Conservation (phyloP, 1,139 yeast species). For the Yamadazyma songkhlaensis region DNA sequence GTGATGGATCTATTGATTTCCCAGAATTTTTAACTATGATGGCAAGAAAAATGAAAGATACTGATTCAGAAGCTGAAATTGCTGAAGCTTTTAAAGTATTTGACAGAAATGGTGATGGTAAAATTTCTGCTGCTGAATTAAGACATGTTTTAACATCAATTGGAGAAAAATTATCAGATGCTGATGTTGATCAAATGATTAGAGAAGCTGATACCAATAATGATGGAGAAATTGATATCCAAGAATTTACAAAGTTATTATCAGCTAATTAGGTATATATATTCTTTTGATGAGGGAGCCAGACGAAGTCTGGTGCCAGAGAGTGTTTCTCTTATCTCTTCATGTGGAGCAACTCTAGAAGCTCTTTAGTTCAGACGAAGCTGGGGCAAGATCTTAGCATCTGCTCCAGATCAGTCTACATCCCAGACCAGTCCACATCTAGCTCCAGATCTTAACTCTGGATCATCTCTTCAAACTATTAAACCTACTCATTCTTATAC, state of each 20-base stretch:
- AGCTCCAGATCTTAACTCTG: too few species aligned
- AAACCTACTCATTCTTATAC: conserved; percentile 21
- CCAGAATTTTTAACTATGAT: conserved; percentile 79
- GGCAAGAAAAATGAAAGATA: conserved; percentile 96
- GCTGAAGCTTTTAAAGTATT: conserved; percentile 97
- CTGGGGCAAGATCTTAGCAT: too few species aligned
- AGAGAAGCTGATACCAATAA: conserved; percentile 94
- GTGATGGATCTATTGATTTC: conserved; percentile 93
- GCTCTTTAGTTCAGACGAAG: too few species aligned
- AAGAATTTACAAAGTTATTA: conserved; percentile 85
- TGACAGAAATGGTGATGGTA: conserved; percentile 93
- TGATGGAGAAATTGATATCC: conserved; percentile 94
- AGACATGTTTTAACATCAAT: conserved; percentile 95
- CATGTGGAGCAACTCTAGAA: too few species aligned
- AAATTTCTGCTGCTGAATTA: conserved; percentile 92
- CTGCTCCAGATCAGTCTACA: too few species aligned
- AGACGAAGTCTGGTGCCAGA: too few species aligned
- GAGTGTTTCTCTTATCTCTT: too few species aligned
- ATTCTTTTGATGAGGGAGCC: too few species aligned
- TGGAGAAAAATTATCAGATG: conserved; percentile 93
- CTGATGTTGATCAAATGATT: conserved; percentile 95
- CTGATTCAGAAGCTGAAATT: conserved; percentile 95
- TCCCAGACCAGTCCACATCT: too few species aligned
- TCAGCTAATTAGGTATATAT: conserved; percentile 36
- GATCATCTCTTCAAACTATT: conserved; percentile 19